A percentile compares a stretch with the other conserved stretches of the same genome.
Conservation (phyloP, 2,329 filamentous ascomycete genomes). For the Gliomastix tumulicola region DNA sequence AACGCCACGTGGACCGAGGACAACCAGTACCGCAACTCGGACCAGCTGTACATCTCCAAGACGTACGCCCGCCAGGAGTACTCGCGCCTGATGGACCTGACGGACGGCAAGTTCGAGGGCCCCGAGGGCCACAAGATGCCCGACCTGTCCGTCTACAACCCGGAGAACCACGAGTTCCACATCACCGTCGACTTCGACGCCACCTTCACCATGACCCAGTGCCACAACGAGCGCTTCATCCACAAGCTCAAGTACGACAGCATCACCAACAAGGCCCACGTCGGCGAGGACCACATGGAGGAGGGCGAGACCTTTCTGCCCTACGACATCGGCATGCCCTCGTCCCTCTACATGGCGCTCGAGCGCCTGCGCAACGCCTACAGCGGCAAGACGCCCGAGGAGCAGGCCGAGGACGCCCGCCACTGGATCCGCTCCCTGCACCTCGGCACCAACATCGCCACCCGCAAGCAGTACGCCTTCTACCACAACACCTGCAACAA, state of each 20-base stretch:
- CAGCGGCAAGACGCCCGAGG: background rate
- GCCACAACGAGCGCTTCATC: constrained; percentile 38
- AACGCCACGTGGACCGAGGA: constrained; percentile 3
- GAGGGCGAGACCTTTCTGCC: constrained; percentile 5
- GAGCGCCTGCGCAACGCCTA: constrained; percentile 7
- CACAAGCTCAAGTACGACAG: constrained; percentile 32
- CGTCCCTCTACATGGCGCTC: constrained; percentile 4
- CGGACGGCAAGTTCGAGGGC: constrained; percentile 2
- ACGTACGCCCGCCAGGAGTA: constrained; percentile 14
- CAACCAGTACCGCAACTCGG: constrained; percentile 9
- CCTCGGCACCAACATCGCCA: constrained; percentile 13
- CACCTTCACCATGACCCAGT: constrained; percentile 41
- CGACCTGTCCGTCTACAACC: too few relatives aligned
- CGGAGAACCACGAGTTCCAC: too few relatives aligned
- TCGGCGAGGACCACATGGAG: constrained; percentile 6
- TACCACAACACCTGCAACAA: constrained; percentile 16
- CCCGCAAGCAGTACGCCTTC: constrained; percentile 11
- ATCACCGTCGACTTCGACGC: too few relatives aligned
- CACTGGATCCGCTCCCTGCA: constrained; percentile 9
- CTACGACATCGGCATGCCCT: constrained; percentile 13
- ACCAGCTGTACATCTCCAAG: constrained; percentile 11
- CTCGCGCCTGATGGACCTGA: constrained; percentile 9
- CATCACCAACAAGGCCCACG: constrained; percentile 19
- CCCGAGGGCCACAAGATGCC: background rate
- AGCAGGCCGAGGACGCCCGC: background rate